Evolutionary conservation across 2,329 filamentous ascomycete genomes (phyloP), one percentile per base, ranked within the genome.

Genomic region (Pyricularia sp.): DNA sequence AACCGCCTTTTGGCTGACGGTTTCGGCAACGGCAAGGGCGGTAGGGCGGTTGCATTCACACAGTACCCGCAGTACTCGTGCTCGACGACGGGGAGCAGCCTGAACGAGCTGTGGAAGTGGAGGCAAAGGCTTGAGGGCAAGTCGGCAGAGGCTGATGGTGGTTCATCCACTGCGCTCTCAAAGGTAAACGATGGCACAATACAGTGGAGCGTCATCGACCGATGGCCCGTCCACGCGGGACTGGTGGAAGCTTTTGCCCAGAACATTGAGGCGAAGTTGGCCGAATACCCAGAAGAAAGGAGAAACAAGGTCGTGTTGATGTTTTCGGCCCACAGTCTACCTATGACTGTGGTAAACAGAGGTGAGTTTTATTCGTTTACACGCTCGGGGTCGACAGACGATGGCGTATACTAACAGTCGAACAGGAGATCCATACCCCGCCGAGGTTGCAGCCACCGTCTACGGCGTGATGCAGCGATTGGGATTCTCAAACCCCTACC

Each of bases 61-160:
- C 95, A 99, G 79, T 99, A 99, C 75, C 95, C 95, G 2, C 95
- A 99, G 78, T 99, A 99, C 80, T 97, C 93, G 25, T 99, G 96
- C 81, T 97, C 93, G 25, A 99, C 95, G 1, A 99, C 95, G 0
- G 95, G 95, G 26, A 97, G 93, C 79, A 97, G 93, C 71, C 81
- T 99, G 69, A 99, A 99, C 76, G 95, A 99, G 81, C 81, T 99
- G 50, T 99, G 95, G 95, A 97, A 96, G 81, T 97, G 94, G 93
- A 87, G 94, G 71, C 91, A 93, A 76, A 85, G 93, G 71, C 81
- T 99, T 68, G 94, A 98, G 79, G 92, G 92, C 58, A 93, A 92
- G 78, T 84, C 80, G 2, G 81, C 82, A 63, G 82, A 81, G 59
- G 82, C 82, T 36, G 78, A 76, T 10, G 82, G 85, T 30, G 79